phyloP scores from a whole-genome alignment of 441 rosid species.

The Daphne laureola region DNA sequence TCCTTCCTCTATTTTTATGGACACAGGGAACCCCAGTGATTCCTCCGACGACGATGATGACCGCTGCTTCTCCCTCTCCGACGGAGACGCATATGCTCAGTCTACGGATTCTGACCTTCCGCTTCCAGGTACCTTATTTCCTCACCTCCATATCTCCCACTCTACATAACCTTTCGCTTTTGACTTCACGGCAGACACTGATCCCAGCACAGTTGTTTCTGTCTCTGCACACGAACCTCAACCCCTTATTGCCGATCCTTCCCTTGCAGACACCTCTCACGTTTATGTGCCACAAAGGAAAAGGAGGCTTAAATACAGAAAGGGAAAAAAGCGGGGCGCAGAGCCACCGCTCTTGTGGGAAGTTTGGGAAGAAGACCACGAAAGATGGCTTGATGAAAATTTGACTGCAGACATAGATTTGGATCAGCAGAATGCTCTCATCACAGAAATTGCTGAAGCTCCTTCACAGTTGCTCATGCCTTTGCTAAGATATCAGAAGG shows the following conservation, averaged over 20 bases:
- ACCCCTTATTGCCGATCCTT: slow-evolving; percentile 11
- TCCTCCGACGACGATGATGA: slow-evolving; percentile 15
- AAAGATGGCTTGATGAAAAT: slow-evolving; percentile 62
- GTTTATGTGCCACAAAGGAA: slow-evolving; percentile 10
- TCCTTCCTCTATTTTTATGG: background rate
- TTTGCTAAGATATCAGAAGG: slow-evolving; percentile 84
- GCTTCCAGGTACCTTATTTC: slow-evolving; percentile 22
- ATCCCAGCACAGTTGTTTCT: slow-evolving; percentile 5
- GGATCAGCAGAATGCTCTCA: slow-evolving; percentile 40
- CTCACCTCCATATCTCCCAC: background rate
- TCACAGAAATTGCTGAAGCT: slow-evolving; percentile 50
- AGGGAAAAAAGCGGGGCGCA: slow-evolving; percentile 22
- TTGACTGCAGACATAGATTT: slow-evolving; percentile 41
- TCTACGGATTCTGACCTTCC: slow-evolving; percentile 32
- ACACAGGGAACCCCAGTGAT: slow-evolving; percentile 19
- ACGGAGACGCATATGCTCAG: slow-evolving; percentile 21
- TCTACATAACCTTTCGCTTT: background rate
- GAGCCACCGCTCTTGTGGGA: slow-evolving; percentile 55
- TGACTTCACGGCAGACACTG: slow-evolving; percentile 10
- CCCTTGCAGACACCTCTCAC: slow-evolving; percentile 5
- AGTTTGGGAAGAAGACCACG: slow-evolving; percentile 59
- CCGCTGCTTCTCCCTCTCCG: slow-evolving; percentile 12
- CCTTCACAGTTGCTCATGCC: slow-evolving; percentile 65
- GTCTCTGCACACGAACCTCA: slow-evolving; percentile 9
- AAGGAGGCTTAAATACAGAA: slow-evolving; percentile 20